Conservation (phyloP, 2,329 filamentous ascomycete species). For the Podosphaera xanthii region DNA sequence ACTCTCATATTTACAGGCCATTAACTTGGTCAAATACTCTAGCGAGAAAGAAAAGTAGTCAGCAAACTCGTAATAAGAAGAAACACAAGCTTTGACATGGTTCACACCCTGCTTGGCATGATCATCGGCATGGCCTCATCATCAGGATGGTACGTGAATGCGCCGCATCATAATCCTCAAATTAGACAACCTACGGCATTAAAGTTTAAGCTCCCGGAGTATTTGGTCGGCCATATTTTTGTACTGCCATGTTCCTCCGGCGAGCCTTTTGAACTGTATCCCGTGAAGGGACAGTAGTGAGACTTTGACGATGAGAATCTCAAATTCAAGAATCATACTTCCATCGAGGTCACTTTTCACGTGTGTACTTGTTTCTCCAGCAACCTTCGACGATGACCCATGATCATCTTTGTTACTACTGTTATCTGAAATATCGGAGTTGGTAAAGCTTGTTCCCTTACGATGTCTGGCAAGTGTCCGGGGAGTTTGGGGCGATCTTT, state of each 20-base stretch:
- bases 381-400: constrained; percentile 32
- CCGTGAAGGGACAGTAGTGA: constrained; percentile 80
- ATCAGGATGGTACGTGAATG: not conserved
- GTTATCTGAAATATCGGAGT: constrained; percentile 69
- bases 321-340: constrained; percentile 69
- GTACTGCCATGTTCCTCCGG: constrained; percentile 94
- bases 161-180: not conserved
- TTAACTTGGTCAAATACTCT: too few species aligned
- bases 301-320: constrained; percentile 95
- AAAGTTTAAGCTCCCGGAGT: constrained; percentile 63
- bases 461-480: constrained; percentile 22
- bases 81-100: too few species aligned
- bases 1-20: too few species aligned
- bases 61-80: too few species aligned
- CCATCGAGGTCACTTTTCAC: constrained; percentile 76
- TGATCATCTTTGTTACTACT: constrained; percentile 35
- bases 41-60: too few species aligned
- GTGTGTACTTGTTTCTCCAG: constrained; percentile 77
- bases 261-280: constrained; percentile 93
- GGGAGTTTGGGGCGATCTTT: constrained; percentile 26
- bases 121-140: too few species aligned
- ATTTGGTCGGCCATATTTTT: constrained; percentile 97
- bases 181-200: not conserved
- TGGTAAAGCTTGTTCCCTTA: constrained; percentile 53
- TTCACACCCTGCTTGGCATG: too few species aligned